phyloP scores from a whole-genome alignment of 2,329 filamentous ascomycete species.

The Fusarium nelsonii region DNA sequence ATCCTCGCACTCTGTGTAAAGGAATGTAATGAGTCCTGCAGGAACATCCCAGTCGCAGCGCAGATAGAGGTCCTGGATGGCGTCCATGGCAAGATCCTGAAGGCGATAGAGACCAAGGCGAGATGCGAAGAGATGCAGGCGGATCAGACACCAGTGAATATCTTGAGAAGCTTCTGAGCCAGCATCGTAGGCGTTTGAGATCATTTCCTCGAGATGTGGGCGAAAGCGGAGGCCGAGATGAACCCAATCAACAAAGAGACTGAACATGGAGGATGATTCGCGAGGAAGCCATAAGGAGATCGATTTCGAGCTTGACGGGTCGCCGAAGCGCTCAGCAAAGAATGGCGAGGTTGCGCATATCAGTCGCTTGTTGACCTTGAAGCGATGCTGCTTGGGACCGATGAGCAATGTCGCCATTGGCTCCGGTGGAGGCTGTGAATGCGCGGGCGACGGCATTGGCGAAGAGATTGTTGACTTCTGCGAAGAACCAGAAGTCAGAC shows the following conservation, averaged over 20 bases:
- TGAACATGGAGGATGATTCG: conserved; percentile 65
- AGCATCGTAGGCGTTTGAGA: conserved; percentile 50
- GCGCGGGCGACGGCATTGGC: conserved; percentile 38
- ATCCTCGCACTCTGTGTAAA: conserved; percentile 67
- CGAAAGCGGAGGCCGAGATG: conserved; percentile 60
- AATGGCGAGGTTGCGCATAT: conserved; percentile 62
- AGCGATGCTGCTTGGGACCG: conserved; percentile 57
- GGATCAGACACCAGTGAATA: conserved; percentile 68
- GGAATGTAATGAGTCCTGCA: conserved; percentile 62
- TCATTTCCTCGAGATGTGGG: conserved; percentile 57
- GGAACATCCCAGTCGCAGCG: conserved; percentile 70
- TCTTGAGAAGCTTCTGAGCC: conserved; percentile 51
- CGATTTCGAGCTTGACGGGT: conserved; percentile 46
- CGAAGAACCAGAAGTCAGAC: conserved; percentile 27
- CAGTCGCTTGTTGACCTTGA: conserved; percentile 59
- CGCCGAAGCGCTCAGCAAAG: conserved; percentile 61
- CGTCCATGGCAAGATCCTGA: conserved; percentile 70
- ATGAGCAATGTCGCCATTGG: conserved; percentile 56
- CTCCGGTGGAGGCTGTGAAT: conserved; percentile 40
- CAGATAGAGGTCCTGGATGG: conserved; percentile 70
- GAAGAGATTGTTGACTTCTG: conserved; percentile 43
- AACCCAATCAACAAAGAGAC: conserved; percentile 66
- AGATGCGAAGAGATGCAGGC: conserved; percentile 69
- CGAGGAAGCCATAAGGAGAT: conserved; percentile 58
- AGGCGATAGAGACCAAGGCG: conserved; percentile 62